Evolutionary conservation across 139 green algal species (phyloP), one percentile per base, ranked within the genome.

Genomic region (Chlamydomonas sp.): DNA sequence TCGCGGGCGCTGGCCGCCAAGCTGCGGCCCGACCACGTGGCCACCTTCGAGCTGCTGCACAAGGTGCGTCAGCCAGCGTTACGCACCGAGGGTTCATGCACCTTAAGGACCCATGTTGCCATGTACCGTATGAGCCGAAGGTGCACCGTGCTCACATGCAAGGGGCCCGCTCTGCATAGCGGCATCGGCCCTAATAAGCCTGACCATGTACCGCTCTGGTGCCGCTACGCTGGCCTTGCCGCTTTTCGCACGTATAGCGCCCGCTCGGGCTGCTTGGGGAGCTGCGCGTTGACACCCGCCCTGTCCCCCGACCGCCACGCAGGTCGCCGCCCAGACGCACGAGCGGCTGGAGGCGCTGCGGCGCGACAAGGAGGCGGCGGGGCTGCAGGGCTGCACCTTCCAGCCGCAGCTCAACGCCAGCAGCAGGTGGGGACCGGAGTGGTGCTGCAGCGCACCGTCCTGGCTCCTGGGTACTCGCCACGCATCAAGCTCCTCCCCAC

Each of bases 341-440:
- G 87, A 90, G 78, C 89, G 90, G 49, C 90, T 92, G 68, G 90
- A 93, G 85, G 83, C 87, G 78, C 82, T 92, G 87, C 83, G 92
- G 1, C 80, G 83, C 9, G 88, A 93, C 63, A 91, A 93, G 63
- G 92, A 93, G 81, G 92, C 91, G 57, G 84, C 81, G n/a, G 85
- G 82, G 57, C 62, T 91, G 73, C 62, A 20, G 63, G 91, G 91
- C 64, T 96, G 92, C 90, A 96, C 93, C 77, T 98, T 98, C 82
- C 77, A 83, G 59, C 95, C 95, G 5, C 77, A 88, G 66, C 94
- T 98, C 75, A 95, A 94, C 85, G 9, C 63, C 74, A 86, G 72
- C 82, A 71, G 31, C 31, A 49, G 31, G 31, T 49, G 31, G 31
- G 31, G 31, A 49, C 31, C 31, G 31, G 31, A 49, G 31, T 49